Evolutionary conservation across 2,329 filamentous ascomycete species (phyloP), one percentile per base, ranked within the genome.

Genomic region (Calonectria crousiana): DNA sequence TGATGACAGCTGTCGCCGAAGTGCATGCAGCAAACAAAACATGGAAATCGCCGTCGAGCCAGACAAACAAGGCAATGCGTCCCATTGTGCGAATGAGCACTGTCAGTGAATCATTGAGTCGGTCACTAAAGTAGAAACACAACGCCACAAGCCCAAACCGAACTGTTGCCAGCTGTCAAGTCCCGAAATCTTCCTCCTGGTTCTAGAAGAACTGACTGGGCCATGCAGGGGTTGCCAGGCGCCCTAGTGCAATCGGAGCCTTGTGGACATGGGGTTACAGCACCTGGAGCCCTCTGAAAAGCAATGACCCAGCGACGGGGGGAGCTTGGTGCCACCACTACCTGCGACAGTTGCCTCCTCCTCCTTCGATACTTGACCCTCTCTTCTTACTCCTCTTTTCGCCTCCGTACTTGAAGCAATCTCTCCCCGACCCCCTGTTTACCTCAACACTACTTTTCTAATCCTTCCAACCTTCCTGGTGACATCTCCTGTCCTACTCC

Each of bases 201-300:
- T 82, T 82, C 81, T 79, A 82, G 80, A 81, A 82, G 74, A 74
- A 68, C 56, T 51, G 67, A 65, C 20, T 69, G 65, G 68, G 62
- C 30, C 73, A 76, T 80, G 73, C 78, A 80, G 78, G 78, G 76
- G 78, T 77, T 77, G 71, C 64, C 69, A 65, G 73, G 78, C 49
- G 47, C 65, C 47, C 51, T 51, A 67, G 62, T 67, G 52, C 58
- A 28, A 28, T 52, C 47, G 51, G 67, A 49, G 60, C 60, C 60
- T 65, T 47, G 60, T 51, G 56, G 71, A 38, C 51, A 58, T 70
- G 67, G 67, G 67, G 67, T 51, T 69, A 65, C 52, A 69, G 71
- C 53, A 72, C 71, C 65, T 44, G 44, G 70, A 62, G 71, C 53
- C 70, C 70, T 68, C 65, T 68, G 49, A 62, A 67, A 67, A 64